Percentiles rank a stretch among this genome's conserved stretches.
Conservation (phyloP, 2,329 filamentous ascomycete species). For the Xylariaceae sp. region DNA sequence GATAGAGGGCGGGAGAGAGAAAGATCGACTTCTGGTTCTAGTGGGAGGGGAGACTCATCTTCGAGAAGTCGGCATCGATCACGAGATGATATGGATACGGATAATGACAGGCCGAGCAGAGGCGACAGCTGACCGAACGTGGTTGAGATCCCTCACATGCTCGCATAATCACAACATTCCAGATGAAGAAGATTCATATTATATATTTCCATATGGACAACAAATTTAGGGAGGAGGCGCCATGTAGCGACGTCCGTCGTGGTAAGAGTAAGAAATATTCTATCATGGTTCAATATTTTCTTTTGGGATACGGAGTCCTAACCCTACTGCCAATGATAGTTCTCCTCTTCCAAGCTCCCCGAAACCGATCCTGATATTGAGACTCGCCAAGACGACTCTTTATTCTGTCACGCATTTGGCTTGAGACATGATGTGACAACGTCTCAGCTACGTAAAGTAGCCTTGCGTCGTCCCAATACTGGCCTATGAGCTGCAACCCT, state of each 20-base stretch:
- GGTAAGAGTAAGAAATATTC: background rate
- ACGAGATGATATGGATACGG: constrained; percentile 45
- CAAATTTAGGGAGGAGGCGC: background rate
- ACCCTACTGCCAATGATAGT: too few relatives aligned
- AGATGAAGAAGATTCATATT: background rate
- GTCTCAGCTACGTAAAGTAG: constrained; percentile 61
- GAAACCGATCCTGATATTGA: background rate
- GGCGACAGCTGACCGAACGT: constrained; percentile 17
- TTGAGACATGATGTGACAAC: constrained; percentile 29
- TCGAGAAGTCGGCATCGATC: constrained; percentile 34
- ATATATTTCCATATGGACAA: background rate
- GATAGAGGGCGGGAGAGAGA: constrained; percentile 17
- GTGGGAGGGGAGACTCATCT: constrained; percentile 18
- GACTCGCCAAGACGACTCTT: background rate
- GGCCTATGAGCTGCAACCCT: constrained; percentile 78
- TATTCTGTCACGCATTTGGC: constrained; percentile 5
- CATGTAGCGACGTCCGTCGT: background rate
- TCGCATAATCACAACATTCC: background rate
- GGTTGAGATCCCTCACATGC: background rate
- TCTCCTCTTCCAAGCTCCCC: too few relatives aligned
- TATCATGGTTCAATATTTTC: background rate
- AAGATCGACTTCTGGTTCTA: constrained; percentile 26
- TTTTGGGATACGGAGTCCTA: too few relatives aligned
- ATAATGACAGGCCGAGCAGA: constrained; percentile 33
- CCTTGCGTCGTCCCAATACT: constrained; percentile 74